phyloP scores from a whole-genome alignment of 1,139 yeast genomes.

The Yamadazyma taylorii region DNA sequence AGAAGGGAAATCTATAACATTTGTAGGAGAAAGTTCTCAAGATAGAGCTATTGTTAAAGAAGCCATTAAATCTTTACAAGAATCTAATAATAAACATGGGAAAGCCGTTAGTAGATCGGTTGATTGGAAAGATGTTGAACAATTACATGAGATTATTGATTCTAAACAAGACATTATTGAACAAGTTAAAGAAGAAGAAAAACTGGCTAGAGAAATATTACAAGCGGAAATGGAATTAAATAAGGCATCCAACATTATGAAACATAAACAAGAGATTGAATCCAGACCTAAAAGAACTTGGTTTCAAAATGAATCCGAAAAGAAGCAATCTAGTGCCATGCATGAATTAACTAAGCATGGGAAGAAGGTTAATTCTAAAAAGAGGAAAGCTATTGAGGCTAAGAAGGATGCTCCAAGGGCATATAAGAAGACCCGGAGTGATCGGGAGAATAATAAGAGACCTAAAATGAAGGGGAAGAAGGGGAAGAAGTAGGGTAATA shows the following conservation, averaged over 20 bases:
- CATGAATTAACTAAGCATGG: constrained; percentile 49
- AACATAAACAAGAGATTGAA: constrained; percentile 77
- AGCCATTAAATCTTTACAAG: constrained; percentile 61
- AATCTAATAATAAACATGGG: constrained; percentile 47
- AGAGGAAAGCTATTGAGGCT: constrained; percentile 57
- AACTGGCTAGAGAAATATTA: constrained; percentile 79
- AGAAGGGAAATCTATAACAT: constrained; percentile 87
- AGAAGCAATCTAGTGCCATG: constrained; percentile 53
- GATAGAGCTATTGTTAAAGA: constrained; percentile 89
- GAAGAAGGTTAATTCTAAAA: constrained; percentile 51
- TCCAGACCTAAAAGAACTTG: constrained; percentile 95
- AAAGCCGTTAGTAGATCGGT: constrained; percentile 80
- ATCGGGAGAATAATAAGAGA: constrained; percentile 37
- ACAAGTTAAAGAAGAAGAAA: constrained; percentile 85
- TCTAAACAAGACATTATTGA: constrained; percentile 59
- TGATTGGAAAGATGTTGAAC: constrained; percentile 82
- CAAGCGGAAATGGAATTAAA: constrained; percentile 89
- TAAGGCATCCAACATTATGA: constrained; percentile 81
- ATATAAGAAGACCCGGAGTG: constrained; percentile 71
- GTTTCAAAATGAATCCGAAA: constrained; percentile 82
- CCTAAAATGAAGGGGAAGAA: constrained; percentile 3
- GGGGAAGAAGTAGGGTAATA: constrained; percentile 15
- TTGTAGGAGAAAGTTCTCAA: constrained; percentile 85
- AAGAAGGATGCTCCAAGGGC: constrained; percentile 50
- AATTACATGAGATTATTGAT: constrained; percentile 58